Base-by-base conservation (phyloP, 208 protist genomes). In the Acanthamoeba lenticulata region DNA sequence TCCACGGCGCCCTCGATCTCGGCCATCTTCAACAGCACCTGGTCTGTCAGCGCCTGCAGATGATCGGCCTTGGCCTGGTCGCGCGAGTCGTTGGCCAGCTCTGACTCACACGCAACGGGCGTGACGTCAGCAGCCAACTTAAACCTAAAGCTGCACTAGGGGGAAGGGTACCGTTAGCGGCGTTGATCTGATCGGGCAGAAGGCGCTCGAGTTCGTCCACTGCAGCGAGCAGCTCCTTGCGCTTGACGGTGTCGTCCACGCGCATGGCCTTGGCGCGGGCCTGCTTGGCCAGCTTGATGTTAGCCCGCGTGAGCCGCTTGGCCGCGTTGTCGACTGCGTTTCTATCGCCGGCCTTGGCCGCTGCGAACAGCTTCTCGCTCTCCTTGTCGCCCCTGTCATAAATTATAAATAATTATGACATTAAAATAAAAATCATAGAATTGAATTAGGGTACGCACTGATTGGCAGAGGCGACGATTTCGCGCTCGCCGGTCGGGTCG, bases 261-360 rank as follows among this genome's bases (percentile, higher is more conserved):
- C 42, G 32, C 34, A 24, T 27, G 34, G 86, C 86, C 32, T 42
- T 62, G 29, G 86, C 86, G 32, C 86, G 49, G 1, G 52, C 86
- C 21, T 92, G 86, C 55, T 92, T 92, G 86, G 45, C 57, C 60
- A 92, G 15, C 86, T 92, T 72, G 36, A 49, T 74, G 60, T 92
- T 62, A 32, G n/a, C 15, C 3, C 60, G 49, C 3, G 17, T 36
- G n/a, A 92, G 55, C 21, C 57, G 32, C 40, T 92, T 62, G 17
- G 86, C 86, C 24, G 60, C 86, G 17, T 92, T 34, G 24, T 44
- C 52, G 55, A 92, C 52, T 34, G 49, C 15, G 17, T 65, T 29
- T 34, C 72, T 92, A 32, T 92, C 55, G 60, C 86, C 86, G 27
- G 6, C 24, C 55, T 72, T 92, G 34, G 86, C 86, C 2, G 86